These are phyloP conservation scores for Somion occarium DNA, from an alignment of 1,284 basidiomycete genomes.

Conservation along the genomic window DNA sequence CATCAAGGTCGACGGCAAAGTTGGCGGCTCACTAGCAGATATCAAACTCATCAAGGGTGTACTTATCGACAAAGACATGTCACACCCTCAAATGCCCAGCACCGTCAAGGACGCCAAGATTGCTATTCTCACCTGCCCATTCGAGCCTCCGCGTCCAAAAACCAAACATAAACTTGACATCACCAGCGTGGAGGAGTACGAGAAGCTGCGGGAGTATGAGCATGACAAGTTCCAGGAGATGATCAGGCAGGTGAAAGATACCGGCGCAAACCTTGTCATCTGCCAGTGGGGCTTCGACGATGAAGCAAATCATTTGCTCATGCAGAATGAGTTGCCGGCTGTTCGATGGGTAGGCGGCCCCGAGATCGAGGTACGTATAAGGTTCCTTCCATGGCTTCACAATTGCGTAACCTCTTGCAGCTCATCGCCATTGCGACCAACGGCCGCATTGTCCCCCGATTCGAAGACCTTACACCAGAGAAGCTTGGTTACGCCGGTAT, in stretches of 20 bases:
- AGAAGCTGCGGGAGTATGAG: slow-evolving; percentile 92
- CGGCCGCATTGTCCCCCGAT: slow-evolving; percentile 96
- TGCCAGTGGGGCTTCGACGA: slow-evolving; percentile 99
- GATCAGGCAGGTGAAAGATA: slow-evolving; percentile 96
- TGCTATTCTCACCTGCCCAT: slow-evolving; percentile 97
- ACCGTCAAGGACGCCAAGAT: slow-evolving; percentile 85
- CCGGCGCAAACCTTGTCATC: slow-evolving; percentile 98
- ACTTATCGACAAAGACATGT: slow-evolving; percentile 99
- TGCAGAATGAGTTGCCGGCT: slow-evolving; percentile 98
- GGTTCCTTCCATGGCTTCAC: background rate
- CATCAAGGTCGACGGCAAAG: slow-evolving; percentile 99
- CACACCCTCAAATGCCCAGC: slow-evolving; percentile 96
- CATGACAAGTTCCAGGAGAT: slow-evolving; percentile 95
- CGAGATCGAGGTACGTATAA: slow-evolving; percentile 82
- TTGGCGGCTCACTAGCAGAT: slow-evolving; percentile 94
- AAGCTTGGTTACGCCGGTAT: slow-evolving; percentile 94
- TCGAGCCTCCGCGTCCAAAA: slow-evolving; percentile 98
- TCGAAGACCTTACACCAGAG: slow-evolving; percentile 88
- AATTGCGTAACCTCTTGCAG: slow-evolving; percentile 32
- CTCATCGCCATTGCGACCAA: slow-evolving; percentile 98
- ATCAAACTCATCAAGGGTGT: slow-evolving; percentile 93
- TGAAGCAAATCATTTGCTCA: slow-evolving; percentile 96
- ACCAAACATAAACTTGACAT: slow-evolving; percentile 99
- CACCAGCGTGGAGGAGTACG: slow-evolving; percentile 96
- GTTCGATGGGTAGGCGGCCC: slow-evolving; percentile 99